Base-by-base conservation (phyloP, 106 monocot species). In the Ottelia alismoides region DNA sequence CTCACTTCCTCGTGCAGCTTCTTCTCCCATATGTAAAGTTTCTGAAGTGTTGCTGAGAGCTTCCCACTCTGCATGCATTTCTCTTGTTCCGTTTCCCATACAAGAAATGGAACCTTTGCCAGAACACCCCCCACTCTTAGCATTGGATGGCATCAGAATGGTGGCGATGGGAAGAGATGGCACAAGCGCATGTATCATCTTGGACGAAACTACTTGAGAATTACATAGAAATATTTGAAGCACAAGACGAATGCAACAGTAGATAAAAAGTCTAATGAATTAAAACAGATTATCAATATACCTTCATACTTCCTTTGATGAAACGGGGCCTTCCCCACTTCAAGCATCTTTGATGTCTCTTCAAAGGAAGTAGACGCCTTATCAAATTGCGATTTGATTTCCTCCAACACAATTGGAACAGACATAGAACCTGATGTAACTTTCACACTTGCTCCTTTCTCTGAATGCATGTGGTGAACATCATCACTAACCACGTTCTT, bases 321-420 rank as follows among this genome's bases (percentile, higher is more conserved):
- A 22, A 31, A 20, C 2, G 61, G 67, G 18, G 49, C 12, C 44
- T 56, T 69, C 28, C 58, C 69, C 2, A 68, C 31, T 16, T 59
- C 69, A 32, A 75, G 75, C 46, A 69, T 58, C 48, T 25, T 52
- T 2, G 64, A 64, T 19, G 65, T 25, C 50, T 64, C 64, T 18
- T 64, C 63, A 22, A 51, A 57, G 22, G 58, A 57, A 21, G 63
- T 45, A 0, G 75, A 75, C 22, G 59, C 63, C 18, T 22, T 46
- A 20, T 75, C 63, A n/a, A 75, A 75, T 47, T 64, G 68, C 12
- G 21, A 48, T 28, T 30, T 68, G 44, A 75, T 60, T 51, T 75
- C 64, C 51, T 69, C 31, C 30, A 68, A 47, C 9, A 51, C 63
- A 18, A 59, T 64, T 0, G 49, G 29, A 25, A 47, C 45, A 21